A percentile compares a stretch with the other conserved stretches of the same genome.
phyloP scores from a whole-genome alignment of 257 asterid species.

The Avicennia marina region DNA sequence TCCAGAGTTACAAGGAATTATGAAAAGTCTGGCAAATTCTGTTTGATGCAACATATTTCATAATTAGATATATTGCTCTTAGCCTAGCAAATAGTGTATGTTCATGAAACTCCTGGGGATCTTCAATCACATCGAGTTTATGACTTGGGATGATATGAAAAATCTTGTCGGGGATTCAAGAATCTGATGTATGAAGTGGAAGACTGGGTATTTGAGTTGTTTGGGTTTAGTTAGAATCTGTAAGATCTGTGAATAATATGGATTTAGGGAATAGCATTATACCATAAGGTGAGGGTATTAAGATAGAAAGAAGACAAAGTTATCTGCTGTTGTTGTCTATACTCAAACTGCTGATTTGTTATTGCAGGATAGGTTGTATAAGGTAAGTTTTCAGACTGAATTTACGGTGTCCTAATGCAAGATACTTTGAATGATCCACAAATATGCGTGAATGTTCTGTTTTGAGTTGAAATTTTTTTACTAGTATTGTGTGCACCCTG shows the following conservation, averaged over 20 bases:
- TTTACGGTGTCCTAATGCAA: no score
- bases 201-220: background rate
- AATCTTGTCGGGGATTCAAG: slow-evolving; percentile 3
- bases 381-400: no score
- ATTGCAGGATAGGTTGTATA: background rate
- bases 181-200: background rate
- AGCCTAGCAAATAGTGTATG: no score
- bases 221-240: background rate
- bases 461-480: no score
- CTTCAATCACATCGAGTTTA: background rate
- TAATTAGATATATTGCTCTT: no score
- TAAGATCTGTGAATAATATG: background rate
- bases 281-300: background rate
- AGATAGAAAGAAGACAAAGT: background rate
- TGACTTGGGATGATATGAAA: background rate
- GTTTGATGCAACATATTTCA: background rate
- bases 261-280: background rate
- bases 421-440: no score
- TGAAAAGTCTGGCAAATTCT: background rate
- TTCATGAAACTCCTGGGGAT: slow-evolving; percentile 11
- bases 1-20: background rate
- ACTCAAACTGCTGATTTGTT: background rate
- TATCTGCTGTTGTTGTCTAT: background rate
- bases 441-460: no score
- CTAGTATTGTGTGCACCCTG: no score